Percentiles rank a stretch among this genome's conserved stretches.
Conservation (phyloP, 768 basidiomycete genomes). For the Lentinula sp. region DNA sequence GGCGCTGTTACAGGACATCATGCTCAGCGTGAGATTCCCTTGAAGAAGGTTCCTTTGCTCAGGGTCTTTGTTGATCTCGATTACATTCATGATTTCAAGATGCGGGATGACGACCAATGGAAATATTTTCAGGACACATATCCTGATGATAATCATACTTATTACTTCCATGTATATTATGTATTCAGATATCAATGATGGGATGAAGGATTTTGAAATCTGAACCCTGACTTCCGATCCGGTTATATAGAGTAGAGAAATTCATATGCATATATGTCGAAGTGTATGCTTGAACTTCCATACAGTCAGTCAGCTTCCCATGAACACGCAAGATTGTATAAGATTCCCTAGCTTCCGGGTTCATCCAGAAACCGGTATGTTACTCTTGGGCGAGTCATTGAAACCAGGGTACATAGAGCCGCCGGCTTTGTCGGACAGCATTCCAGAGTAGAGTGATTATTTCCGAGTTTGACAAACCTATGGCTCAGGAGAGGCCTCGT, state of each 20-base stretch:
- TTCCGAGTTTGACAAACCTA: no score
- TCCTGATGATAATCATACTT: no score
- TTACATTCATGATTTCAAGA: not conserved
- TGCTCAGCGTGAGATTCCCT: not conserved
- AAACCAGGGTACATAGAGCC: no score
- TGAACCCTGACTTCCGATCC: not conserved
- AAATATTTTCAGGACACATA: not conserved
- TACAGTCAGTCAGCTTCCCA: no score
- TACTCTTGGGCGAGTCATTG: no score
- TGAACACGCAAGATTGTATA: no score
- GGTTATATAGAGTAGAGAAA: not conserved
- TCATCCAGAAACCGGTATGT: no score
- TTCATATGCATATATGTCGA: not conserved
- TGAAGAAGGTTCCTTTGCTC: not conserved
- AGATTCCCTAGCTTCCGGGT: no score
- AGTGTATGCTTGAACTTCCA: not conserved
- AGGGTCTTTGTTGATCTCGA: not conserved
- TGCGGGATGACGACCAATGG: not conserved
- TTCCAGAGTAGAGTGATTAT: no score
- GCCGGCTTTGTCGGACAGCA: no score
- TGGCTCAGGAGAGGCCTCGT: no score
- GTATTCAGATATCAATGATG: not conserved
- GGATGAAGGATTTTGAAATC: not conserved
- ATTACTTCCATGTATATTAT: no score
- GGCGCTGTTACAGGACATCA: not conserved